These are phyloP conservation scores for Myriangium duriaei DNA, from an alignment of 2,329 filamentous ascomycete species.

Conservation along the genomic window DNA sequence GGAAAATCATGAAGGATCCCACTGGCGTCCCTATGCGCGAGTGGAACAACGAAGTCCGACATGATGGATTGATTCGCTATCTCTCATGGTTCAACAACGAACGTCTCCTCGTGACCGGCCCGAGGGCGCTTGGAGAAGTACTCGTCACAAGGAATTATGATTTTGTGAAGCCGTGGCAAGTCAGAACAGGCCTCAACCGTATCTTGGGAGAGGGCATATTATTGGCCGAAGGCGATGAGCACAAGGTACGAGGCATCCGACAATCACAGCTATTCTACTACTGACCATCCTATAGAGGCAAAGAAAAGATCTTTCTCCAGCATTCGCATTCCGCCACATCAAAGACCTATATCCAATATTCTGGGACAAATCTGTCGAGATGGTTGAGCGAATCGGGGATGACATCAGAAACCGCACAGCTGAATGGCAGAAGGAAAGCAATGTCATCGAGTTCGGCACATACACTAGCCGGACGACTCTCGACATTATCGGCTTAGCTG, in stretches of 20 bases:
- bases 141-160: slow-evolving; percentile 39
- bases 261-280: not conserved
- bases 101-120: slow-evolving; percentile 32
- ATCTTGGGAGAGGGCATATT: slow-evolving; percentile 61
- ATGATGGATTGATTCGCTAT: slow-evolving; percentile 44
- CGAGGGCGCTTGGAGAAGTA: slow-evolving; percentile 37
- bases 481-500: slow-evolving; percentile 46
- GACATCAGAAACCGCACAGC: slow-evolving; percentile 20
- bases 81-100: slow-evolving; percentile 35
- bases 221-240: slow-evolving; percentile 80
- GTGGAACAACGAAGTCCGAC: slow-evolving; percentile 42
- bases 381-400: slow-evolving; percentile 21
- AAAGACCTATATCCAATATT: slow-evolving; percentile 38
- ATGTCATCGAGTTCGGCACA: slow-evolving; percentile 31
- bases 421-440: slow-evolving; percentile 19
- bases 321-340: slow-evolving; percentile 38
- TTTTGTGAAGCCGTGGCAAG: slow-evolving; percentile 34
- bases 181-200: slow-evolving; percentile 44
- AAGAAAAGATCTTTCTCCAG: slow-evolving; percentile 35
- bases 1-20: slow-evolving; percentile 28
- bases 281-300: slow-evolving; percentile 25
- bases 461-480: slow-evolving; percentile 42
- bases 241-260: slow-evolving; percentile 43
- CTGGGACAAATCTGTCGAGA: slow-evolving; percentile 36
- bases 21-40: slow-evolving; percentile 33